phyloP scores from a whole-genome alignment of 352 stramenopile genomes.

The Globisporangium irregulare region DNA sequence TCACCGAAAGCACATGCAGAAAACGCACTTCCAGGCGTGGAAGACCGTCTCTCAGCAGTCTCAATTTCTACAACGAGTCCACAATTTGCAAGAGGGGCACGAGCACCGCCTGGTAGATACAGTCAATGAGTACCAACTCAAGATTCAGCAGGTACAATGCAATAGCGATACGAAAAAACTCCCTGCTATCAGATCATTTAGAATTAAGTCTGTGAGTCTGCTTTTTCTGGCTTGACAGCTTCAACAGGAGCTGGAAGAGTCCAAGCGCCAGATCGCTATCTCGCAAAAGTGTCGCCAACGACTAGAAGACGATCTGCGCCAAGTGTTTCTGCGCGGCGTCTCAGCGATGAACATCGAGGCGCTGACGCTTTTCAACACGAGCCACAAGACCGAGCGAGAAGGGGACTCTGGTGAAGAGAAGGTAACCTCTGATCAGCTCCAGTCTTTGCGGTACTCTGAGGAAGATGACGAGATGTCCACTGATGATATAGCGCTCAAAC shows the following conservation, averaged over 20 bases:
- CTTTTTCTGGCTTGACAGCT: slow-evolving; percentile 17
- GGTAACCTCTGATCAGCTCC: background rate
- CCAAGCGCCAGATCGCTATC: slow-evolving; percentile 29
- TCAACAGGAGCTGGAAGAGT: slow-evolving; percentile 37
- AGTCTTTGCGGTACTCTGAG: background rate
- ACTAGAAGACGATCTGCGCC: slow-evolving; percentile 57
- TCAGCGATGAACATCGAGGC: slow-evolving; percentile 82
- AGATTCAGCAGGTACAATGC: slow-evolving; percentile 32
- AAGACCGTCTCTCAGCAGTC: background rate
- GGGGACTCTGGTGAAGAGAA: background rate
- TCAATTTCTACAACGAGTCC: slow-evolving; percentile 17
- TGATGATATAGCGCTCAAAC: background rate
- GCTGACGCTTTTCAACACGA: slow-evolving; percentile 55
- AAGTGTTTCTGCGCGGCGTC: slow-evolving; percentile 66
- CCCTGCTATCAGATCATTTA: too few species aligned
- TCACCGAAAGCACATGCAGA: slow-evolving; percentile 13
- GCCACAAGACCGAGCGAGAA: slow-evolving; percentile 26
- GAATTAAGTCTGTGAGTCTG: too few species aligned
- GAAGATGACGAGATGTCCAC: background rate
- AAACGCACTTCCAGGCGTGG: slow-evolving; percentile 16
- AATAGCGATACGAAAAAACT: background rate
- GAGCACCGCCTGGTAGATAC: slow-evolving; percentile 28
- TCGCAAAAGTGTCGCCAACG: slow-evolving; percentile 41
- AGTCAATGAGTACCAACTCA: slow-evolving; percentile 37
- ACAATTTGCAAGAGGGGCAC: slow-evolving; percentile 29